These are phyloP conservation scores for Curvularia verruculosa DNA, from an alignment of 2,329 filamentous ascomycete species.

Conservation along the genomic window DNA sequence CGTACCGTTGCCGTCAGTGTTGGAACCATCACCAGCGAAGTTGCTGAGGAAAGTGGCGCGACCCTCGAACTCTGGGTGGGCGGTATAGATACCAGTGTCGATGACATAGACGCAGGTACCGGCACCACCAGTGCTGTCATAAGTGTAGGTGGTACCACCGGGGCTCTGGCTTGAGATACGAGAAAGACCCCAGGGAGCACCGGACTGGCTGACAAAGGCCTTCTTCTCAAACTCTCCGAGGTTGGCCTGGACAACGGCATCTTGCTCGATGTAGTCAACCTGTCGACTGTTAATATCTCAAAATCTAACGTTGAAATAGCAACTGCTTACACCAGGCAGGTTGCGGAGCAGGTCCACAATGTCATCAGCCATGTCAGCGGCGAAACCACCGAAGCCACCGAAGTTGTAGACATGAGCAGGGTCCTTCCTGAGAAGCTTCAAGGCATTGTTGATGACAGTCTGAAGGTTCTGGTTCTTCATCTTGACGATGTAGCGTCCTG, in stretches of 20 bases:
- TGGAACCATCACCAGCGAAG: constrained; percentile 44
- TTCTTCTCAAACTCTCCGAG: constrained; percentile 38
- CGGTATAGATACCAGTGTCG: constrained; percentile 66
- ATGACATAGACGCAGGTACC: constrained; percentile 64
- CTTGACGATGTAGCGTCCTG: constrained; percentile 56
- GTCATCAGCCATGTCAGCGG: constrained; percentile 43
- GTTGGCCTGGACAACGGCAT: constrained; percentile 44
- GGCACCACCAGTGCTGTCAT: constrained; percentile 48
- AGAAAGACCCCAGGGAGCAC: constrained; percentile 51
- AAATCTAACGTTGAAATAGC: not conserved
- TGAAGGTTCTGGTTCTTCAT: constrained; percentile 48
- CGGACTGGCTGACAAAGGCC: constrained; percentile 48
- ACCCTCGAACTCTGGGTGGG: constrained; percentile 56
- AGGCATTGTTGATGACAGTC: constrained; percentile 33
- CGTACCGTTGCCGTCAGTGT: constrained; percentile 43
- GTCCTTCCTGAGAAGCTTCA: constrained; percentile 34
- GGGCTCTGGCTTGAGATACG: constrained; percentile 47
- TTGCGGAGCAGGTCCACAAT: constrained; percentile 38
- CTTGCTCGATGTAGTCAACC: constrained; percentile 51
- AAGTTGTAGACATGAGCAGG: constrained; percentile 48
- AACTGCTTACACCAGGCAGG: constrained; percentile 36
- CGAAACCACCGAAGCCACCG: constrained; percentile 49
- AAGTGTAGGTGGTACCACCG: constrained; percentile 46
- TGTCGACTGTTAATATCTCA: constrained; percentile 19
- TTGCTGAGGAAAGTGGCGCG: constrained; percentile 49